Evolutionary conservation across 75 land plant species (phyloP), one percentile per base, ranked within the genome.

Genomic region (Larix kaempferi): DNA sequence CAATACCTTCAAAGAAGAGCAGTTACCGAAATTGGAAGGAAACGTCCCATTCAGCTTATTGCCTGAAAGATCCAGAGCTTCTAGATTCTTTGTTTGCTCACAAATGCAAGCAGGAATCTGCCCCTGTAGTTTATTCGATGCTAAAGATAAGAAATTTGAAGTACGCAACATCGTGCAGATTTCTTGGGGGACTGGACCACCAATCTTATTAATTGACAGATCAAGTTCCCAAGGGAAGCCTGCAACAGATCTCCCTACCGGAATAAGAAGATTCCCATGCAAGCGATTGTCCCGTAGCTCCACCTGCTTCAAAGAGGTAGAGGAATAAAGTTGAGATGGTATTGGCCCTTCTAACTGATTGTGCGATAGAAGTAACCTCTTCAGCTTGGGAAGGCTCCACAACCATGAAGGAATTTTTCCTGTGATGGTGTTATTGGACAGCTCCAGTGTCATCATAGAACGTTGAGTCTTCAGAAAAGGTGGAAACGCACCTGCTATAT

Each of bases 291-390:
- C 65, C 14, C 29, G 33, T 62, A 62, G 3, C 25, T 62, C 65
- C 3, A 62, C 15, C 25, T 62, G 33, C 27, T 62, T 62, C 29
- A 62, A 15, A 25, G 29, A 62, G 14, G 65, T 23, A 4, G 0
- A 25, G 10, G 7, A 26, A 62, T 62, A 62, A 5, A 62, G 29
- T 3, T 62, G 15, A 3, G 29, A 15, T 12, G 65, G 65, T 62
- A 62, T 62, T 62, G 33, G 65, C 15, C 65, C 65, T 12, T 62
- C 65, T 29, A 62, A 62, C 23, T 62, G 4, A 62, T 62, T 62
- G 14, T 62, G 65, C 65, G 13, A 25, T 14, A 62, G 27, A 21
- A 62, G 1, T 26, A 13, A 5, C 65, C 2, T 14, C 29, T 62
- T 4, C 2, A 26, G 65, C 29, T 12, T 3, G 1, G 29, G 22